Base-by-base conservation (phyloP, 176 grass and related monocot species). In the Hsuehochloa calcarea region DNA sequence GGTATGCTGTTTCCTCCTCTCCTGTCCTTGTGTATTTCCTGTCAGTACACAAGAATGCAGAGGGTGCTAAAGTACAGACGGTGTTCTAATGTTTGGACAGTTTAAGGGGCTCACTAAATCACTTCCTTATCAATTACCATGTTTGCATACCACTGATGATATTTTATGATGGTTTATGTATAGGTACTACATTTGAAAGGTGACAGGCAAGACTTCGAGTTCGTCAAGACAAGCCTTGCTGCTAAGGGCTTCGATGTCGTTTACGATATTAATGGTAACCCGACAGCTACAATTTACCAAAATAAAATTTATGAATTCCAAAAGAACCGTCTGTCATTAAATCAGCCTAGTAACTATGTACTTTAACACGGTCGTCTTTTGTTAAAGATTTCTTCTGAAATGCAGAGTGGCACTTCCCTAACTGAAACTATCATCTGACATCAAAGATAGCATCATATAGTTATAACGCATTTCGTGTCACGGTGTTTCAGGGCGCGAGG, bases 181-280 rank as follows among this genome's bases (percentile, higher is more conserved):
- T 69, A 99, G 96, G 82, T 99, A 45, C 79, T 92, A 67, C 96
- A 99, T 87, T 84, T 99, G 81, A 99, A 99, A 92, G 93, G 93
- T 74, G 96, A 99, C 80, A 92, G 91, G 63, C 65, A 88, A 35
- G 96, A 99, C 80, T 99, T 92, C 65, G 93, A 99, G 20, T 99
- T 96, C 68, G 96, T 99, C 20, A 99, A 96, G 88, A 85, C 93
- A 25, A 99, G 84, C 78, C 83, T 99, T 38, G 44, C 91, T 67
- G 90, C 86, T 15, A 92, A 92, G 81, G 96, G 96, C 26, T 99
- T 86, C 39, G 88, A 99, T 89, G 90, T 92, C 9, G 86, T 99
- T 74, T 99, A 99, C 15, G 93, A 99, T 78, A 99, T 99, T 34
- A 99, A 98, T 19, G 96, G 93, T 95, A 92, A 68, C 5, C 47